Evolutionary conservation across 2,329 filamentous ascomycete genomes (phyloP).

Genomic region (Pseudogymnoascus sp.): DNA sequence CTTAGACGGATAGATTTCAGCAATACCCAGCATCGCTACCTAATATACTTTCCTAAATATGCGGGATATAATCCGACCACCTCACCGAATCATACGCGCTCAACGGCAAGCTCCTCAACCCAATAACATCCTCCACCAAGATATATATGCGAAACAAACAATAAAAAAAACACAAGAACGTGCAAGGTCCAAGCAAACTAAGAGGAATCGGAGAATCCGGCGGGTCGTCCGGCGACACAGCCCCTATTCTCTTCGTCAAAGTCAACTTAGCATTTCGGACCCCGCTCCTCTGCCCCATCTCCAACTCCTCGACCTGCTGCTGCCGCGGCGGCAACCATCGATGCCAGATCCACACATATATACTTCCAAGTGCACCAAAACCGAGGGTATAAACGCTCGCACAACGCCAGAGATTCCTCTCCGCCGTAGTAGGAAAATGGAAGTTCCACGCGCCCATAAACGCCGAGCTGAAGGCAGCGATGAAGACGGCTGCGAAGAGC

Average conservation of each 20-base stretch:
- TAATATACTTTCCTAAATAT: neutral
- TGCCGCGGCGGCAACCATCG: neutral
- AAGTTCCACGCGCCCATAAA: conserved; percentile 11
- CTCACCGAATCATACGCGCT: conserved; percentile 14
- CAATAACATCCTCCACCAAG: conserved; percentile 9
- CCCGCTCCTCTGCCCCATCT: neutral
- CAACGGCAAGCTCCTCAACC: neutral
- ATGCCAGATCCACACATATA: neutral
- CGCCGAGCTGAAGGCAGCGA: neutral
- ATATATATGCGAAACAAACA: conserved; percentile 6
- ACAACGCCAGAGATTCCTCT: conserved; percentile 11
- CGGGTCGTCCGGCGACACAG: neutral
- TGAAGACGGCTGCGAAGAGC: conserved; percentile 1
- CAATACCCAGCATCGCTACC: neutral
- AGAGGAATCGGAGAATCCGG: neutral
- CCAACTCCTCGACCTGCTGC: neutral
- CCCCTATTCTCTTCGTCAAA: neutral
- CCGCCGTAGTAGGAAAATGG: conserved; percentile 11
- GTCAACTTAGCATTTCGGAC: neutral
- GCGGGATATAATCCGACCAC: conserved; percentile 13
- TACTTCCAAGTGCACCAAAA: neutral
- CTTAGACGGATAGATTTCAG: too few species aligned
- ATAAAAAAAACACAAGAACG: neutral
- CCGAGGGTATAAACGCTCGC: neutral
- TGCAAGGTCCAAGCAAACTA: neutral